Percentiles rank a stretch among this genome's conserved stretches.
These are phyloP conservation scores for Cryptococcus neoformans DNA, from an alignment of 1,284 basidiomycete genomes.

Conservation along the genomic window DNA sequence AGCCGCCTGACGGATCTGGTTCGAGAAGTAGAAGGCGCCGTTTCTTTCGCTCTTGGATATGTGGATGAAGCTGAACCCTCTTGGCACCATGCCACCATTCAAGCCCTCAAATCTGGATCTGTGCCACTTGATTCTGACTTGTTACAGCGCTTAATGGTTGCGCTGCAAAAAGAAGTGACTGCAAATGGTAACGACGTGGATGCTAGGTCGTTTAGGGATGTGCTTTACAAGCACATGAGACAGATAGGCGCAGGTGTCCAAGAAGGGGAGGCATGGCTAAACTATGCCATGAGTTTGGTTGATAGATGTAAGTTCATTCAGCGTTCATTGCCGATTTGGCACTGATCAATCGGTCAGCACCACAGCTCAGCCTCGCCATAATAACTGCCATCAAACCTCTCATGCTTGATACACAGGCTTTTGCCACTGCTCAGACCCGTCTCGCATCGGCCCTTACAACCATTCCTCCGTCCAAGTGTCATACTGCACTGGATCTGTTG, in stretches of 20 bases:
- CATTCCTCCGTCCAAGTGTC: slow-evolving; percentile 55
- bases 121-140: slow-evolving; percentile 20
- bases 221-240: slow-evolving; percentile 61
- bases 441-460: slow-evolving; percentile 75
- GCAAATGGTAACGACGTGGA: slow-evolving; percentile 52
- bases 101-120: slow-evolving; percentile 34
- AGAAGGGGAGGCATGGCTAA: slow-evolving; percentile 75
- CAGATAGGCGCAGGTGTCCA: slow-evolving; percentile 57
- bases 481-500: slow-evolving; percentile 65
- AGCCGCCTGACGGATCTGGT: slow-evolving; percentile 54
- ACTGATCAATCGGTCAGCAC: slow-evolving; percentile 53
- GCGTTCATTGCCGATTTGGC: not conserved
- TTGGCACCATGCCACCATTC: slow-evolving; percentile 57
- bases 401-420: slow-evolving; percentile 64
- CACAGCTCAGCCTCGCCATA: slow-evolving; percentile 64
- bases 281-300: slow-evolving; percentile 61
- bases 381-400: slow-evolving; percentile 61
- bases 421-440: slow-evolving; percentile 85
- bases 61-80: slow-evolving; percentile 49
- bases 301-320: slow-evolving; percentile 55
- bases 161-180: slow-evolving; percentile 45
- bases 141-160: slow-evolving; percentile 32
- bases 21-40: slow-evolving; percentile 58
- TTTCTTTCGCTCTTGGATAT: slow-evolving; percentile 64
- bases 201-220: slow-evolving; percentile 58